Evolutionary conservation across 192 early-diverging fungal species (phyloP).

Genomic region (Coemansia sp.): DNA sequence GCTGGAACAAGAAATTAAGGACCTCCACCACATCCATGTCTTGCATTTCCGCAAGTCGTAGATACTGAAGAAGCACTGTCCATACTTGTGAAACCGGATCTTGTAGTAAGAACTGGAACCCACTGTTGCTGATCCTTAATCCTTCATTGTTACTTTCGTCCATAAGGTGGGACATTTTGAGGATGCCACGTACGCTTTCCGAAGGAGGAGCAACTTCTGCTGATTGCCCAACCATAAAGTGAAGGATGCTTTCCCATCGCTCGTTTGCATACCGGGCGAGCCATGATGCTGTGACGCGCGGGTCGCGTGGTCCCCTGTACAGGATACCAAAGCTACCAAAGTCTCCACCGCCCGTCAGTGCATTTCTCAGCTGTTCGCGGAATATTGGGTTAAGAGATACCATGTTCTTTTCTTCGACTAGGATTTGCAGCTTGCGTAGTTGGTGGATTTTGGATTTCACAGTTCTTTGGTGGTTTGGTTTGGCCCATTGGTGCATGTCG

Average conservation of each 20-base stretch:
- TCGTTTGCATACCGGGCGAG: conserved; percentile 79
- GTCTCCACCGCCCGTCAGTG: conserved; percentile 76
- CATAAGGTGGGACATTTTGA: conserved; percentile 80
- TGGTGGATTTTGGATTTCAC: conserved; percentile 67
- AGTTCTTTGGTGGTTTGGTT: conserved; percentile 44
- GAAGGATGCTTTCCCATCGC: conserved; percentile 89
- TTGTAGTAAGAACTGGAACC: conserved; percentile 96
- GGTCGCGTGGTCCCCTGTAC: conserved; percentile 58
- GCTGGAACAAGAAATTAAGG: conserved; percentile 90
- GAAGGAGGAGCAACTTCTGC: conserved; percentile 60
- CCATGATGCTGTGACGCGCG: conserved; percentile 66
- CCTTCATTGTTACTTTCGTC: conserved; percentile 21
- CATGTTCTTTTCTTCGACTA: conserved; percentile 53
- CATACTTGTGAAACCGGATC: conserved; percentile 94
- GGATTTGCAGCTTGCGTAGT: conserved; percentile 71
- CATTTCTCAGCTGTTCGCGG: conserved; percentile 66
- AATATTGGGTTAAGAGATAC: conserved; percentile 69
- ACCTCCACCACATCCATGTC: conserved; percentile 93
- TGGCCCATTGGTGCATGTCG: conserved; percentile 70
- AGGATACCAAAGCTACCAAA: conserved; percentile 85
- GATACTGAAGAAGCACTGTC: conserved; percentile 92
- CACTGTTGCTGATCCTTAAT: conserved; percentile 87
- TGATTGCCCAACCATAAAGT: conserved; percentile 89
- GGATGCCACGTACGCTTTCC: conserved; percentile 68
- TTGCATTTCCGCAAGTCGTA: conserved; percentile 71